A percentile compares a stretch with the other conserved stretches of the same genome.
Conservation (phyloP, 345 rosid genomes). For the Sisymbrium irio region DNA sequence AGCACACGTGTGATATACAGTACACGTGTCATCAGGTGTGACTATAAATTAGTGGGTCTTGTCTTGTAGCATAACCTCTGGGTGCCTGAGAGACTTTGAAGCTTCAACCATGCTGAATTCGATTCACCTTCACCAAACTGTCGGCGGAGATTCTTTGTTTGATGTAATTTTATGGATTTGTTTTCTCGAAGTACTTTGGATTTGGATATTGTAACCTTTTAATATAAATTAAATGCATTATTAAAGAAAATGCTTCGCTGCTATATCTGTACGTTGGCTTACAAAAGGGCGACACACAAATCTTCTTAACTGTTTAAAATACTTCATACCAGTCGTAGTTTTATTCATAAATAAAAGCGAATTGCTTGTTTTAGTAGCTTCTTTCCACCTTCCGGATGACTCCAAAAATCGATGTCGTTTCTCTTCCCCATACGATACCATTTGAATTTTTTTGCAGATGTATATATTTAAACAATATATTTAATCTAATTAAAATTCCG, state of each 20-base stretch:
- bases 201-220: slow-evolving; percentile 5
- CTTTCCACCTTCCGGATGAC: slow-evolving; percentile 59
- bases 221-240: not conserved
- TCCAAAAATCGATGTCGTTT: slow-evolving; percentile 41
- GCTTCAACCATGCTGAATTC: not conserved
- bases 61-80: slow-evolving; percentile 7
- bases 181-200: slow-evolving; percentile 16
- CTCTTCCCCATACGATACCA: slow-evolving; percentile 24
- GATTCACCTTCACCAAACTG: slow-evolving; percentile 21
- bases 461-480: slow-evolving; percentile 10
- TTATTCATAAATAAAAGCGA: not conserved
- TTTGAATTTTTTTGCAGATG: slow-evolving; percentile 12
- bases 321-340: not conserved
- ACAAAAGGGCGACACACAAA: slow-evolving; percentile 42
- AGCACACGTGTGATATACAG: slow-evolving; percentile 1
- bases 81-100: not conserved
- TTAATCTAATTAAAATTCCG: not conserved
- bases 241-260: slow-evolving; percentile 48
- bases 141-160: slow-evolving; percentile 32
- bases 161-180: not conserved
- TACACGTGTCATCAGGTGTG: slow-evolving; percentile 14
- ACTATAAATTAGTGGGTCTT: not conserved
- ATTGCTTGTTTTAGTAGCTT: slow-evolving; percentile 33
- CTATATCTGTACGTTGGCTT: slow-evolving; percentile 42
- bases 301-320: slow-evolving; percentile 36